Percentiles rank a stretch among this genome's conserved stretches.
Evolutionary conservation across 176 grass and related monocot species (phyloP).

Genomic region (Pontederia paniculata): DNA sequence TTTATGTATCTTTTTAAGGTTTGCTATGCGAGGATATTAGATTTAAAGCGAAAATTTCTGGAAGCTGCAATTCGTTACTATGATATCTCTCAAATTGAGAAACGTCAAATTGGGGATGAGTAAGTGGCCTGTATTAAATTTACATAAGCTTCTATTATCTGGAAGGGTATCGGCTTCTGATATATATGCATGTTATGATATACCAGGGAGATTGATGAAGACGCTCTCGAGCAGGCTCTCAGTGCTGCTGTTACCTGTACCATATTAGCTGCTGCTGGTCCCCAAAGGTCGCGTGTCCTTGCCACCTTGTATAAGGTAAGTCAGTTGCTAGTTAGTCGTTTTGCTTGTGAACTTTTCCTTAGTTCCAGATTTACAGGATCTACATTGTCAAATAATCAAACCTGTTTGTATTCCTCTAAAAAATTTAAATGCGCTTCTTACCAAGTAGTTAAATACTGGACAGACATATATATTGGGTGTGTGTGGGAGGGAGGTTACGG

Average conservation of each 20-base stretch:
- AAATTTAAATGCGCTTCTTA: too few species aligned
- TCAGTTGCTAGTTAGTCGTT: too few species aligned
- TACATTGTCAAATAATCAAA: too few species aligned
- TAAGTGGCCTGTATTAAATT: slow-evolving; percentile 29
- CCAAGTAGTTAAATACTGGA: too few species aligned
- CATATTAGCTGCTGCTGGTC: slow-evolving; percentile 97
- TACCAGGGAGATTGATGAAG: slow-evolving; percentile 92
- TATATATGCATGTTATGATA: not conserved
- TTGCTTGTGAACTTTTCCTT: too few species aligned
- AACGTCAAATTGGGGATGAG: slow-evolving; percentile 93
- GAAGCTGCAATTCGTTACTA: slow-evolving; percentile 98
- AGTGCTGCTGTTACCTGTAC: slow-evolving; percentile 95
- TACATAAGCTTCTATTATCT: not conserved
- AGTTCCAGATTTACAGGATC: not conserved
- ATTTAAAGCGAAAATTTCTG: slow-evolving; percentile 88
- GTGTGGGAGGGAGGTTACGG: too few species aligned
- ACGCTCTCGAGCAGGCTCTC: slow-evolving; percentile 92
- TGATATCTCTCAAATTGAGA: slow-evolving; percentile 95
- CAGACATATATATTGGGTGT: too few species aligned
- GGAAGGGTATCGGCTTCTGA: not conserved
- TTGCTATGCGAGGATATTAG: slow-evolving; percentile 96
- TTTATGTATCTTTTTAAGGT: slow-evolving; percentile 38
- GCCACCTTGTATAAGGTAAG: slow-evolving; percentile 97
- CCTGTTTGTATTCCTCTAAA: too few species aligned
- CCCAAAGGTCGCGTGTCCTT: slow-evolving; percentile 87